phyloP scores from a whole-genome alignment of 2,329 filamentous ascomycete species.

The Penicillium sp. region DNA sequence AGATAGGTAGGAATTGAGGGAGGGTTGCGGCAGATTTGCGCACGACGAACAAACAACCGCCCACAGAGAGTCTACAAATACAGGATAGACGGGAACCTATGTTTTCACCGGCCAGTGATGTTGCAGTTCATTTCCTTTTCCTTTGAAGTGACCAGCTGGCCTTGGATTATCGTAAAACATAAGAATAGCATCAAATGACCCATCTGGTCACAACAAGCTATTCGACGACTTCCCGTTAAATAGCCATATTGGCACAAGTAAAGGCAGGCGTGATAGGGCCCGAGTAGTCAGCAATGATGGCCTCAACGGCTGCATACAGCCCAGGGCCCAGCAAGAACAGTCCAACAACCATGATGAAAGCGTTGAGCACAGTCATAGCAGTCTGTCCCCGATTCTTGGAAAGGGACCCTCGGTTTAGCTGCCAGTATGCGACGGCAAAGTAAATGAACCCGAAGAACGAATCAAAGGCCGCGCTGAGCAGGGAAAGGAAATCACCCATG shows the following conservation, averaged over 20 bases:
- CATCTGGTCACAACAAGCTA: neutral
- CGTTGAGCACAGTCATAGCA: slow-evolving; percentile 40
- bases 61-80: neutral
- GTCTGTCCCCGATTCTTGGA: slow-evolving; percentile 32
- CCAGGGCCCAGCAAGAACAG: slow-evolving; percentile 46
- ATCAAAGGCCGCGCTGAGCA: slow-evolving; percentile 43
- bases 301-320: slow-evolving; percentile 46
- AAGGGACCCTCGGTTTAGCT: slow-evolving; percentile 36
- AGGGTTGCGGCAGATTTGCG: neutral
- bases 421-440: slow-evolving; percentile 45
- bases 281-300: slow-evolving; percentile 46
- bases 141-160: neutral
- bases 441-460: slow-evolving; percentile 47
- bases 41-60: too few species aligned
- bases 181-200: neutral
- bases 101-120: neutral
- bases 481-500: slow-evolving; percentile 45
- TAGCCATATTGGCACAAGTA: slow-evolving; percentile 42
- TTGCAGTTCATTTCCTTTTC: neutral
- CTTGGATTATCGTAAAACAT: neutral
- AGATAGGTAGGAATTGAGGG: neutral
- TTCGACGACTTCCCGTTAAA: slow-evolving; percentile 26
- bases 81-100: neutral
- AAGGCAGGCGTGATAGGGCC: slow-evolving; percentile 41
- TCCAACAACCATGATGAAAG: slow-evolving; percentile 40